These are phyloP conservation scores for Epithemia pelagica DNA, from an alignment of 108 stramenopile species.

Conservation along the genomic window DNA sequence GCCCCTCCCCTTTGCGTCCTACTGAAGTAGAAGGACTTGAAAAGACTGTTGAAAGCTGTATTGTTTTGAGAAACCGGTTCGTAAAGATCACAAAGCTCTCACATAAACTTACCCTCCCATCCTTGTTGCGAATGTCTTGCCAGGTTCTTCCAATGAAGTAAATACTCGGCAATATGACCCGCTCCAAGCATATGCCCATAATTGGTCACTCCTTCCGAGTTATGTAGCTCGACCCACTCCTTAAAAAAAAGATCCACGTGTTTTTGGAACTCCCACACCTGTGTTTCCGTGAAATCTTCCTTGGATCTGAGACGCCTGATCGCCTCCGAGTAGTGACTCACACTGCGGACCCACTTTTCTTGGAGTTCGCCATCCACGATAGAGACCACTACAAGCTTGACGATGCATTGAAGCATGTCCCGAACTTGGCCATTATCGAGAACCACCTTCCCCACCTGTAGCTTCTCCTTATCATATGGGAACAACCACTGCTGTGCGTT, in stretches of 20 bases:
- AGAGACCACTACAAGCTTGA: background rate
- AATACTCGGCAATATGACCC: constrained; percentile 17
- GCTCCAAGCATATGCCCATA: constrained; percentile 18
- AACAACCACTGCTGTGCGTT: background rate
- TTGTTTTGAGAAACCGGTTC: too few relatives aligned
- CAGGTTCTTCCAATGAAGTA: background rate
- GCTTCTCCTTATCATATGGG: too few relatives aligned
- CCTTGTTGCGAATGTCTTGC: constrained; percentile 14
- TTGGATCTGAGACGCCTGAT: background rate
- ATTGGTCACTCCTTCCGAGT: constrained; percentile 16
- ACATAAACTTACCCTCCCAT: too few relatives aligned
- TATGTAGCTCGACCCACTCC: background rate
- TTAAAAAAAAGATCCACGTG: background rate
- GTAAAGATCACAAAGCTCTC: too few relatives aligned
- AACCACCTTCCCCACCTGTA: background rate
- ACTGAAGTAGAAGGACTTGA: constrained; percentile 4
- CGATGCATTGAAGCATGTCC: background rate
- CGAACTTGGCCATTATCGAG: background rate
- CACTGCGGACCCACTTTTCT: background rate
- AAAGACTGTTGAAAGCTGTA: constrained; percentile 4
- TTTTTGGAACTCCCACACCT: background rate
- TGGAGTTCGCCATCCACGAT: background rate
- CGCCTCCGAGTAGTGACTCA: background rate
- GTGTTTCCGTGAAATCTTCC: background rate
- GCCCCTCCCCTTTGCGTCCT: background rate